Evolutionary conservation across 257 asterid genomes (phyloP).

Genomic region (Solanum chiquidenum): DNA sequence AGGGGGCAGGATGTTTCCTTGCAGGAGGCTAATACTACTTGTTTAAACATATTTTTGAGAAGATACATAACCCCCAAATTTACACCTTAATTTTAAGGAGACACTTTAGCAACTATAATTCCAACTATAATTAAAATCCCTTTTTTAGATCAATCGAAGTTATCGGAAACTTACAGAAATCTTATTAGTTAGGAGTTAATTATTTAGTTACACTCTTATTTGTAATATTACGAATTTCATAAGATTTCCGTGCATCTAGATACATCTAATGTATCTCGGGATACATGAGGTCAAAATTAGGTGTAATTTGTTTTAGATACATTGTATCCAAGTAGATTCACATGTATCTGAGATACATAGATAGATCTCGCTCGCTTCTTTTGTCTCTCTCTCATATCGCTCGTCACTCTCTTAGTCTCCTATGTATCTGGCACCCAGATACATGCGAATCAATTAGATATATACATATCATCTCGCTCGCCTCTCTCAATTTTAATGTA

Average conservation of each 20-base stretch:
- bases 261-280: too few relatives aligned
- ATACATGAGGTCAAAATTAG: too few relatives aligned
- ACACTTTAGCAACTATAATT: neutral
- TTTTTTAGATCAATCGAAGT: neutral
- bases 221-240: too few relatives aligned
- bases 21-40: constrained; percentile 7
- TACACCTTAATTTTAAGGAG: neutral
- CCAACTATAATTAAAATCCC: neutral
- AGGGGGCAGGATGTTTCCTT: constrained; percentile 17
- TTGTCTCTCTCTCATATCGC: neutral
- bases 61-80: neutral
- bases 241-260: neutral
- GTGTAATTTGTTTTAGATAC: too few relatives aligned
- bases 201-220: too few relatives aligned
- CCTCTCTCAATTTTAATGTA: neutral
- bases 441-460: neutral
- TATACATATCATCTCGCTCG: neutral
- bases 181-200: neutral
- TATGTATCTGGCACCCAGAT: neutral
- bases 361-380: neutral
- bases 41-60: neutral
- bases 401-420: neutral
- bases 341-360: too few relatives aligned
- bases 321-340: too few relatives aligned
- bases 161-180: neutral